Conservation (phyloP, 2,329 filamentous ascomycete genomes). For the Aspergillus nomiae region DNA sequence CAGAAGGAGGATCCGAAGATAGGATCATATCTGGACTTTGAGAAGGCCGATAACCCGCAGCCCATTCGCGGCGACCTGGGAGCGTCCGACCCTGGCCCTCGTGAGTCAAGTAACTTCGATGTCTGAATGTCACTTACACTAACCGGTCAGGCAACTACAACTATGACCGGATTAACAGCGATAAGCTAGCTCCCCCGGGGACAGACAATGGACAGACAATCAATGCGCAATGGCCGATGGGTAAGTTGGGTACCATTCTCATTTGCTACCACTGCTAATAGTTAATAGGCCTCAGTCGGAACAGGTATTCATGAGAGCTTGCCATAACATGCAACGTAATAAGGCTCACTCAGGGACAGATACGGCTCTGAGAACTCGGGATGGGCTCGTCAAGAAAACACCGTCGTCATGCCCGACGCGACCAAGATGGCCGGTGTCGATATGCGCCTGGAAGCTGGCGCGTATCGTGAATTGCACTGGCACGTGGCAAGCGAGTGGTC, state of each 20-base stretch:
- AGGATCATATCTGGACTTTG: conserved; percentile 58
- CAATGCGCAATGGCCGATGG: conserved; percentile 57
- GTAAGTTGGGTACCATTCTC: conserved; percentile 23
- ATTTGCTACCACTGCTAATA: conserved; percentile 9
- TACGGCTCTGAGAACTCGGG: conserved; percentile 51
- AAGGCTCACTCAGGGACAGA: conserved; percentile 14
- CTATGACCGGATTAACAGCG: conserved; percentile 58
- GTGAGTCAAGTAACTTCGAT: conserved; percentile 26
- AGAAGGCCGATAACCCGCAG: conserved; percentile 54
- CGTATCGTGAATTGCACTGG: conserved; percentile 65
- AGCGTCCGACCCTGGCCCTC: conserved; percentile 55
- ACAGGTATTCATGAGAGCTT: conserved; percentile 33
- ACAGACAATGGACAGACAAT: conserved; percentile 49
- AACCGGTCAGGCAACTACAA: conserved; percentile 42
- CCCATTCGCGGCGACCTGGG: conserved; percentile 57
- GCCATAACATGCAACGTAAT: not conserved
- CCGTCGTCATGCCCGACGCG: conserved; percentile 51
- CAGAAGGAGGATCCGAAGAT: conserved; percentile 55
- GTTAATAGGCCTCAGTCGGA: conserved; percentile 45
- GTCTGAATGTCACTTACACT: not conserved
- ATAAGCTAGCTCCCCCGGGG: conserved; percentile 56
- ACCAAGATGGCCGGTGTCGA: conserved; percentile 60
- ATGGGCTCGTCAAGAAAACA: conserved; percentile 60
- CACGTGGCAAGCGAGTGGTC: conserved; percentile 44
- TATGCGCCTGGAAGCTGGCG: conserved; percentile 59